Conservation (phyloP, 495 filamentous ascomycete species). For the Usnea hakonensis region DNA sequence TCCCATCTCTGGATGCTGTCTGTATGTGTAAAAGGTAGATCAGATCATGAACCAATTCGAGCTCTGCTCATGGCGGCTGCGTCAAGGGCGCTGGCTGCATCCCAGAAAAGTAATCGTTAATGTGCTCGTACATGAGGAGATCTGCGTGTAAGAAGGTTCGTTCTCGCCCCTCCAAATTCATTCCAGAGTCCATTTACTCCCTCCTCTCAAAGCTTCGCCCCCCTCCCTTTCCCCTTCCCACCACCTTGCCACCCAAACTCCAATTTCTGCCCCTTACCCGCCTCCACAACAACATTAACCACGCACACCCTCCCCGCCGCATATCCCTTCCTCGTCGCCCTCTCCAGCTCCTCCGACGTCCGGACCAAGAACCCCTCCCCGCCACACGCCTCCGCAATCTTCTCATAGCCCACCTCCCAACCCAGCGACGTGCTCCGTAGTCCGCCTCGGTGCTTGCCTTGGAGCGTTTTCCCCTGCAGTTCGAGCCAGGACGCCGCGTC, state of each 20-base stretch:
- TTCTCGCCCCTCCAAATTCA: not conserved
- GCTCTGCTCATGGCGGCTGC: no score
- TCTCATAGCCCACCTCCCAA: constrained; percentile 52
- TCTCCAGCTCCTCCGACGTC: constrained; percentile 45
- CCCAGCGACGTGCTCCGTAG: constrained; percentile 49
- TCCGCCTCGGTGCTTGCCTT: constrained; percentile 34
- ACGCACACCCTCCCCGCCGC: constrained; percentile 38
- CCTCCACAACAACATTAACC: constrained; percentile 55
- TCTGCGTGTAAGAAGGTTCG: no score
- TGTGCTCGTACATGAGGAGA: no score
- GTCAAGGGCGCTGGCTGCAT: no score
- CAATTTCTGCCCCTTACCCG: constrained; percentile 45
- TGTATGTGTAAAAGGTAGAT: no score
- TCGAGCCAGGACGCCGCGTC: constrained; percentile 34
- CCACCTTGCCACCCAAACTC: constrained; percentile 27
- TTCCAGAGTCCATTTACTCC: not conserved
- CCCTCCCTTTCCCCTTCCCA: constrained; percentile 10
- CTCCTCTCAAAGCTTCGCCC: constrained; percentile 11
- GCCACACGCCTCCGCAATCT: constrained; percentile 50
- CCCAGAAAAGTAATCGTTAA: no score
- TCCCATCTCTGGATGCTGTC: no score
- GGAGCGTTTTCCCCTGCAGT: constrained; percentile 34
- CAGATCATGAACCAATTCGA: no score
- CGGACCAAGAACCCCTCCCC: constrained; percentile 48
- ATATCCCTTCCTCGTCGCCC: constrained; percentile 48